Evolutionary conservation across 176 grass and related monocot species (phyloP), one percentile per base, ranked within the genome.

Genomic region (Thinopyrum elongatum): DNA sequence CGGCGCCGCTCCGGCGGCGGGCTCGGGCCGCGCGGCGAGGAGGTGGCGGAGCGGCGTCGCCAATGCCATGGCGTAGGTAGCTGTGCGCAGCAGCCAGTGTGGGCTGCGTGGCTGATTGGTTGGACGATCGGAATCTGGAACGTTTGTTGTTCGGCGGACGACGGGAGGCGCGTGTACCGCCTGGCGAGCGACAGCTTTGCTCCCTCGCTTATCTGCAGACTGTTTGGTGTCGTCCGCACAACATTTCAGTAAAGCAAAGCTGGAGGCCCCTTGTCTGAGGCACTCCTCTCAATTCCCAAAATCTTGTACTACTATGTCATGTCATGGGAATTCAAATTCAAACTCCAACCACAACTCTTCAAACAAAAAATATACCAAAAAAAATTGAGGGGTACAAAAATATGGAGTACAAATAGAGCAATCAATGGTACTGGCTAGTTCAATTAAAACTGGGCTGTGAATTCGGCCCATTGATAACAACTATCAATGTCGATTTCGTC

Each of bases 31-130:
- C 27, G 75, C 77, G 19, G 85, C 80, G 85, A 91, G 78, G 74
- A 82, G 80, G 84, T 65, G 74, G 77, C 73, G 36, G 15, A 84
- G 85, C 69, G 81, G 89, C 49, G 91, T 76, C 26, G 87, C 89
- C 77, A 92, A 46, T 55, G 89, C 94, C 91, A 87, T 87, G 79
- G 83, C 36, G 26, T 6, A 47, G 62, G 23, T 4, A 53, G 65
- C 46, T 15, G 46, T 34, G 60, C 2, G 57, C 57, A 60, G 57
- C 57, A 7, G 51, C 5, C 58, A 3, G 22, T 17, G 28, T 12
- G 1, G 34, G 0, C 10, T 7, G 44, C 25, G 83, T n/a, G 25
- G 13, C 2, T 29, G 71, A n/a, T 51, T 46, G 83, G 65, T 25
- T 46, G 28, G 36, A 53, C 34, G 83, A 71, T 79, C 74, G 28